These are phyloP conservation scores for Vararia minispora DNA, from an alignment of 768 basidiomycete genomes.

Conservation along the genomic window DNA sequence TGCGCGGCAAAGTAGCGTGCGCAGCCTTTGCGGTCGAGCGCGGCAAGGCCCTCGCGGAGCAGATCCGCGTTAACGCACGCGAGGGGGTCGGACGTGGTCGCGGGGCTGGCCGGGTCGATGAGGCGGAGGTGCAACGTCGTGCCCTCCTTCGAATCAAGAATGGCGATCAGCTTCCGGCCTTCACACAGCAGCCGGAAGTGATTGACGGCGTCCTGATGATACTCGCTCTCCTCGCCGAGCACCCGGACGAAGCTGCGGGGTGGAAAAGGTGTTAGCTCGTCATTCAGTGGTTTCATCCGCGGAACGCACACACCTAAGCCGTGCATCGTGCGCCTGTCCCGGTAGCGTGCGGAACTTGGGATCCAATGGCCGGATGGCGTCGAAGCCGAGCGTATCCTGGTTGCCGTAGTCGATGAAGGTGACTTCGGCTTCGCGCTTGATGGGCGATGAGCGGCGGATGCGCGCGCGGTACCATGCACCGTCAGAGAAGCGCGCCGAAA, in stretches of 20 bases:
- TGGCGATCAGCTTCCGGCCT: constrained; percentile 95
- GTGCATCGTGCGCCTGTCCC: constrained; percentile 91
- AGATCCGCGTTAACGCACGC: constrained; percentile 85
- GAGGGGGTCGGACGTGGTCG: constrained; percentile 52
- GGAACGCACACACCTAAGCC: constrained; percentile 51
- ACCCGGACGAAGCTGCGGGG: constrained; percentile 72
- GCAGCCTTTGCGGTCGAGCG: constrained; percentile 68
- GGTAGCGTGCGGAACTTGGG: constrained; percentile 81
- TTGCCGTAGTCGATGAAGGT: constrained; percentile 96
- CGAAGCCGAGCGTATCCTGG: constrained; percentile 76
- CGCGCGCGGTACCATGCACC: constrained; percentile 95
- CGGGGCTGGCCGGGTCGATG: constrained; percentile 77
- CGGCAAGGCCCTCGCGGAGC: constrained; percentile 77
- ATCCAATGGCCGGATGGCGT: constrained; percentile 83
- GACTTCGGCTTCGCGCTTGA: constrained; percentile 91
- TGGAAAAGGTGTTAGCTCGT: background rate
- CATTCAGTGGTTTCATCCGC: background rate
- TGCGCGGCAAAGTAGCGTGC: constrained; percentile 63
- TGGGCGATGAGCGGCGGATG: constrained; percentile 72
- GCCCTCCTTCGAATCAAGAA: constrained; percentile 81
- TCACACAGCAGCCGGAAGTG: constrained; percentile 81
- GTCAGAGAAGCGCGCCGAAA: constrained; percentile 91
- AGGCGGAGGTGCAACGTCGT: constrained; percentile 75
- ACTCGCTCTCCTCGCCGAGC: constrained; percentile 72
- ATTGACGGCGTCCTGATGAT: constrained; percentile 73